phyloP scores from a whole-genome alignment of 1,284 basidiomycete species.

The Sporisorium exsertum region DNA sequence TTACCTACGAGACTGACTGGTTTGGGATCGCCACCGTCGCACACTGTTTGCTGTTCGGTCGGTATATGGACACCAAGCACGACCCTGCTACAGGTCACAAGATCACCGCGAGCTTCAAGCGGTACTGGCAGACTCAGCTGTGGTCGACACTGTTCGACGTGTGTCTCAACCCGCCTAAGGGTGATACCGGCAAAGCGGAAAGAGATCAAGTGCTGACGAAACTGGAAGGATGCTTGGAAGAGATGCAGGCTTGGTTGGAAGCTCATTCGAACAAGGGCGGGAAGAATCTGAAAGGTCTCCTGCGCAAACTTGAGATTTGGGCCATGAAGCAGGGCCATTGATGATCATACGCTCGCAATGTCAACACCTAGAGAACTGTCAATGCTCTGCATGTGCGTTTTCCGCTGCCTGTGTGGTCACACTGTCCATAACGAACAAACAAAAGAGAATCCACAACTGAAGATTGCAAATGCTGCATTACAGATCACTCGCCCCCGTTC shows the following conservation, averaged over 20 bases:
- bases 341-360: background rate
- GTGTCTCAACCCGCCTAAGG: constrained; percentile 78
- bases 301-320: constrained; percentile 67
- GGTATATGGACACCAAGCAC: constrained; percentile 75
- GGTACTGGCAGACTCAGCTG: constrained; percentile 93
- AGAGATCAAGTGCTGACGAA: constrained; percentile 74
- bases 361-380: background rate
- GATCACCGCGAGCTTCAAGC: constrained; percentile 79
- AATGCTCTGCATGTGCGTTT: background rate
- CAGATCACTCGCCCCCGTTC: background rate
- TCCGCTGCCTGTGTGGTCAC: background rate
- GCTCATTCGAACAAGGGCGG: constrained; percentile 79
- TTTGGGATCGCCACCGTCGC: constrained; percentile 91
- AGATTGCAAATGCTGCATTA: background rate
- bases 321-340: constrained; percentile 53
- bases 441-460: background rate
- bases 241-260: constrained; percentile 89
- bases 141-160: constrained; percentile 88
- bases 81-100: constrained; percentile 17
- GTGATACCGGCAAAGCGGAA: constrained; percentile 73
- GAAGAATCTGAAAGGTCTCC: constrained; percentile 70
- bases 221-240: constrained; percentile 76
- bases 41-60: constrained; percentile 95
- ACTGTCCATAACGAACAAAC: background rate
- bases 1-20: constrained; percentile 96